A percentile compares a stretch with the other conserved stretches of the same genome.
Evolutionary conservation across 495 filamentous ascomycete species (phyloP).

Genomic region (Neurospora cerealis): DNA sequence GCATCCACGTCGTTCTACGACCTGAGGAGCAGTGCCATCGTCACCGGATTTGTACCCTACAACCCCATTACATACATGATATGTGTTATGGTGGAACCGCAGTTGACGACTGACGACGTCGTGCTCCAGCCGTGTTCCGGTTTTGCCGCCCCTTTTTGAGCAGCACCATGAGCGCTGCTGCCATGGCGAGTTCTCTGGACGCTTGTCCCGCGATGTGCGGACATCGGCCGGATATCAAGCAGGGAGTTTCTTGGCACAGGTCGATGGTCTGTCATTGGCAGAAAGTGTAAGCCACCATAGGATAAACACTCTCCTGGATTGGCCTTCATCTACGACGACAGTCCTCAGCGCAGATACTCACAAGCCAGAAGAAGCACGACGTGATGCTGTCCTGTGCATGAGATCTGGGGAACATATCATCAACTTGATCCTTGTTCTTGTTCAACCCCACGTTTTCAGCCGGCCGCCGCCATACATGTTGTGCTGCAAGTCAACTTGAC

Average conservation of each 20-base stretch:
- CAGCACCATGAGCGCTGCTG: neutral
- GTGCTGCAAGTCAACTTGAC: neutral
- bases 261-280: neutral
- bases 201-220: neutral
- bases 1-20: neutral
- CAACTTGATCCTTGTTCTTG: neutral
- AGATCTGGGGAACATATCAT: neutral
- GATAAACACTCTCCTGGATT: neutral
- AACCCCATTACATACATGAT: neutral
- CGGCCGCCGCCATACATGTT: neutral
- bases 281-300: neutral
- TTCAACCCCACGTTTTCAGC: neutral
- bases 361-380: neutral
- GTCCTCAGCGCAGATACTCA: neutral
- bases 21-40: neutral
- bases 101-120: neutral
- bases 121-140: neutral
- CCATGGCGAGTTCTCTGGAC: neutral
- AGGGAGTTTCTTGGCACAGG: neutral
- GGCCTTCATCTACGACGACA: neutral
- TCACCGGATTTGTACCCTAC: neutral
- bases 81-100: neutral
- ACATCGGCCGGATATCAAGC: neutral
- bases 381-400: neutral
- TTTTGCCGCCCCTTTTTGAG: neutral